phyloP scores from a whole-genome alignment of 441 rosid species.

The Bruguiera hainesii region DNA sequence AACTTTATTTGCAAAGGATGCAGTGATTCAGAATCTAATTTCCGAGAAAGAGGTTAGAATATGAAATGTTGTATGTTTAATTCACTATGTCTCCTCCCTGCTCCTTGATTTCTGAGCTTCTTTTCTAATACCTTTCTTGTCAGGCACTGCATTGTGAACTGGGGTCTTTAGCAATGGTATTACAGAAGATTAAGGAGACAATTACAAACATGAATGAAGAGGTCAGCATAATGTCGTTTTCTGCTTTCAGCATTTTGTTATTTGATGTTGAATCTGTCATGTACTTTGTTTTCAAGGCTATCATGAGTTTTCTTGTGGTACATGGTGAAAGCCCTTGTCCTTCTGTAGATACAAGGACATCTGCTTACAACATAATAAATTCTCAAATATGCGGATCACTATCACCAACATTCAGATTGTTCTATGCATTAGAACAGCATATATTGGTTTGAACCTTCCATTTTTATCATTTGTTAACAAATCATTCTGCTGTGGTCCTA shows the following conservation, averaged over 20 bases:
- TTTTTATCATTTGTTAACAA: too few species aligned
- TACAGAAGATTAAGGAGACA: constrained; percentile 62
- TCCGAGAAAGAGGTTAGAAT: constrained; percentile 63
- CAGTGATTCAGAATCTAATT: constrained; percentile 51
- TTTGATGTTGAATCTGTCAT: constrained; percentile 14
- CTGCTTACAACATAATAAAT: not conserved
- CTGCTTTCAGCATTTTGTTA: not conserved
- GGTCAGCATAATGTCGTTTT: constrained; percentile 39
- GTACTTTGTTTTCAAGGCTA: not conserved
- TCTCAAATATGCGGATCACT: not conserved
- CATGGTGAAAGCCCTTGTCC: not conserved
- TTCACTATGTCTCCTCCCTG: constrained; percentile 14
- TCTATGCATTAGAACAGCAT: not conserved
- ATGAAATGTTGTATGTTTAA: constrained; percentile 14
- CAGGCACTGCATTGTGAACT: constrained; percentile 66
- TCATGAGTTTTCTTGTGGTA: not conserved
- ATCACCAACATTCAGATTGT: not conserved
- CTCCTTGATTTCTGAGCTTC: constrained; percentile 16
- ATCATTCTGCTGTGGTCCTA: too few species aligned
- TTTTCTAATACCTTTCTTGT: constrained; percentile 10
- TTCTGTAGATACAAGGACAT: not conserved
- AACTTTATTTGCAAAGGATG: constrained; percentile 54
- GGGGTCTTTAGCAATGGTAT: constrained; percentile 40
- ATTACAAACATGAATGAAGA: constrained; percentile 55
- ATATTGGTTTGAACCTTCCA: not conserved